Base-by-base conservation (phyloP, 345 rosid genomes). In the Pugionium cornutum region DNA sequence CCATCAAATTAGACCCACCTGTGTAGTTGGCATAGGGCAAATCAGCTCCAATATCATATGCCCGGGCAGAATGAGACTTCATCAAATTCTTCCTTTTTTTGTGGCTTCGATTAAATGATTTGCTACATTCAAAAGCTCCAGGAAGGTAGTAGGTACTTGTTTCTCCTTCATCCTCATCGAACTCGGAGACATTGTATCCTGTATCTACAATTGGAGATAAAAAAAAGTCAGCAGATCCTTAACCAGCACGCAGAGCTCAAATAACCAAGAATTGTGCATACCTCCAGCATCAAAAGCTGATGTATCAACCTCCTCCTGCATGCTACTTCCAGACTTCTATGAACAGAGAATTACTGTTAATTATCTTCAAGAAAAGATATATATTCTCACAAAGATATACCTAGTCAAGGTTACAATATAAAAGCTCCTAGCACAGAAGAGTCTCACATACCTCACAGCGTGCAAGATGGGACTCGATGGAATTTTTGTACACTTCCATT, bases 111-210 rank as follows among this genome's bases (percentile, higher is more conserved):
- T 86, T 86, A 31, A 68, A 74, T 70, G 84, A 53, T 77, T 62
- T 86, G 71, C 71, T 81, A 58, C 68, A 75, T 63, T 82, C 92
- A 58, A 76, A 77, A 66, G 75, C 77, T 69, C 86, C 86, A 53
- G 83, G 84, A 53, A 80, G 74, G 82, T 80, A 84, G 70, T 82
- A 88, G 25, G 80, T 62, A 66, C 83, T 83, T 58, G 89, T 87
- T 74, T 88, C 99, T 64, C 78, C 95, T 64, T 89, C 98, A 73
- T 88, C 97, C 69, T 94, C 98, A 43, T 89, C 82, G 34, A 90
- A 33, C 66, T 7, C 44, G 8, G 44, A 6, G n/a, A 7, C 91
- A 58, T 59, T 80, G 70, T 83, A 90, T 53, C 82, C 86, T 77
- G 77, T 73, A 57, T 85, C 95, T 85, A 82, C 43, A 40, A 40